A percentile compares a stretch with the other conserved stretches of the same genome.
Evolutionary conservation across 2,329 filamentous ascomycete genomes (phyloP).

Genomic region (Fusarium ambrosium): DNA sequence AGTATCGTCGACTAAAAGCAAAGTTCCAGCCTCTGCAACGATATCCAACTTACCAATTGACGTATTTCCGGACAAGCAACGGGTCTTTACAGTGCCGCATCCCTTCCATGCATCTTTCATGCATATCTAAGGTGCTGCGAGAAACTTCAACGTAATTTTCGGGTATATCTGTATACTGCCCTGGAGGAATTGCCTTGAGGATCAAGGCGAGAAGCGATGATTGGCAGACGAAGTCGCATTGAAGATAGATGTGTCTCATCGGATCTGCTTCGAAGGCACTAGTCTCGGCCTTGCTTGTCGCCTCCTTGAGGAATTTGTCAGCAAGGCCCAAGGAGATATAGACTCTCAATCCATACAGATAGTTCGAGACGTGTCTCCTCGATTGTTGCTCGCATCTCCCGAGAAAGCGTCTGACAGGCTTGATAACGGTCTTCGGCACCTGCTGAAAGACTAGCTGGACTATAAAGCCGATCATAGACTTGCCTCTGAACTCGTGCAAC

Average conservation of each 20-base stretch:
- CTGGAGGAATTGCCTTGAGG: constrained; percentile 45
- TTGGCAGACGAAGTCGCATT: constrained; percentile 52
- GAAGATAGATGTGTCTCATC: constrained; percentile 49
- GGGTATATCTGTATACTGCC: background rate
- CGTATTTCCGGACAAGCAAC: constrained; percentile 51
- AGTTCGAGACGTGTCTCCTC: constrained; percentile 23
- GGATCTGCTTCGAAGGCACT: constrained; percentile 23
- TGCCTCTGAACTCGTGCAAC: constrained; percentile 48
- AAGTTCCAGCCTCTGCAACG: rapidly evolving
- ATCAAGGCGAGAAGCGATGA: constrained; percentile 52
- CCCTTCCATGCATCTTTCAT: constrained; percentile 50
- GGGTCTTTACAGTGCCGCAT: constrained; percentile 45
- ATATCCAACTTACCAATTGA: constrained; percentile 50
- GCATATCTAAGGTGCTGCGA: constrained; percentile 51
- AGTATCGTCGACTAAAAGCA: background rate
- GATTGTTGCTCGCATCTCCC: constrained; percentile 24
- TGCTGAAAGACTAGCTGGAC: constrained; percentile 27
- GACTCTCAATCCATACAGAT: constrained; percentile 3
- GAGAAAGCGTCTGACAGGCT: constrained; percentile 3
- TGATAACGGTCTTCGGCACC: background rate
- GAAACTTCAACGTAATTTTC: constrained; percentile 51
- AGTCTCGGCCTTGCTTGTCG: background rate
- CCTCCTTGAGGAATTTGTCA: constrained; percentile 20
- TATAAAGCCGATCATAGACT: constrained; percentile 53
- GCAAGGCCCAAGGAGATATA: background rate